These are phyloP conservation scores for Xerocomus potaroensis DNA, from an alignment of 768 basidiomycete genomes.

Conservation along the genomic window DNA sequence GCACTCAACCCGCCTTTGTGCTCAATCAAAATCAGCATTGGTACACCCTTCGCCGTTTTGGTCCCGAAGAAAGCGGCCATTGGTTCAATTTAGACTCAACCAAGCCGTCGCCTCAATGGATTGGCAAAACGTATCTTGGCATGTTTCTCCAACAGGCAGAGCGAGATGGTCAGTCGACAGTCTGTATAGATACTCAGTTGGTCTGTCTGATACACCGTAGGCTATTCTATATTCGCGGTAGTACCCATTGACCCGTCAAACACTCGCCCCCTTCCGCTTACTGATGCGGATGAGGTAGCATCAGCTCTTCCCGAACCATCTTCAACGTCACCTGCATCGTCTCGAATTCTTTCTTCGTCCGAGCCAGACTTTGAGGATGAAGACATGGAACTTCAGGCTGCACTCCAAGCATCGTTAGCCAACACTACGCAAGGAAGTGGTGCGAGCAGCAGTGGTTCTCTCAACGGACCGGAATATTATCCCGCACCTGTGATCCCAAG, in stretches of 20 bases:
- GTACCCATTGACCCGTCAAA: constrained; percentile 54
- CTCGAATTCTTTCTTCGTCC: constrained; percentile 9
- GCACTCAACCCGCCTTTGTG: constrained; percentile 82
- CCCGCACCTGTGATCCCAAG: constrained; percentile 24
- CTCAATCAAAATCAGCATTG: constrained; percentile 86
- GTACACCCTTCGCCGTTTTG: constrained; percentile 85
- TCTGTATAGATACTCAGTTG: neutral
- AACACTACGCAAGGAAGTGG: constrained; percentile 9
- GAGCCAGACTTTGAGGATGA: constrained; percentile 63
- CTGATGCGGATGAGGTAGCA: constrained; percentile 69
- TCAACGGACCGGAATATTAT: constrained; percentile 13
- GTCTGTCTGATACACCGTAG: constrained; percentile 36
- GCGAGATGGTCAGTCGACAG: constrained; percentile 56
- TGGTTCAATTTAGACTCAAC: constrained; percentile 92
- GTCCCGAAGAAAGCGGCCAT: constrained; percentile 49
- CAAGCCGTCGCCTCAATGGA: constrained; percentile 68
- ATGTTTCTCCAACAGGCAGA: constrained; percentile 89
- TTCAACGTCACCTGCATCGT: constrained; percentile 8
- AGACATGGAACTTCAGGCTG: constrained; percentile 84
- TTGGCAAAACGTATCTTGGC: constrained; percentile 75
- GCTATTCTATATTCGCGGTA: constrained; percentile 79
- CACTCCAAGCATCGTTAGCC: constrained; percentile 75
- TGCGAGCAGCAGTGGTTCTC: constrained; percentile 5
- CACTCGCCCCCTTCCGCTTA: constrained; percentile 52
- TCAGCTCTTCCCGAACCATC: constrained; percentile 55